Evolutionary conservation across 257 asterid genomes (phyloP), one percentile per base, ranked within the genome.

Genomic region (Fraxinus cuspidata): DNA sequence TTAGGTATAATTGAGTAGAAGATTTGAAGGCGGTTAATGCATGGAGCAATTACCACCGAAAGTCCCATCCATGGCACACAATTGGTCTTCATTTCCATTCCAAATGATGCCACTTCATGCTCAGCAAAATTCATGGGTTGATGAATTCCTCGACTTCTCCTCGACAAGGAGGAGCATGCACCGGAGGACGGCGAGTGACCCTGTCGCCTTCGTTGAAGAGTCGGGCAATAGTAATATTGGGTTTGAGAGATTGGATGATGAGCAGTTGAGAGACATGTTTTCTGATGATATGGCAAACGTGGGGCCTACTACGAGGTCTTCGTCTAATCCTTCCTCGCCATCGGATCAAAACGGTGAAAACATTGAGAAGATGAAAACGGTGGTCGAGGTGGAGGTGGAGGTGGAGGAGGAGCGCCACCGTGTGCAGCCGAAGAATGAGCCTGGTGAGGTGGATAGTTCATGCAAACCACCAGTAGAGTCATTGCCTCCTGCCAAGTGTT

Each of bases 21-120:
- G 51, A 42, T 42, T 42, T 42, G 51, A 42, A 15, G 15, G 18
- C 18, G 11, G 49, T 2, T 64, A 35, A 44, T 86, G 90, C 94
- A 93, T 93, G 97, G 98, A 92, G 83, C 98, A 91, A 71, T 80
- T 88, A 75, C 98, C 98, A 28, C 98, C 97, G 11, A 91, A 91
- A 80, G 79, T 72, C 87, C 96, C 71, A 25, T 81, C 86, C 70
- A 87, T 90, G 96, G 31, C 95, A 25, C 95, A 86, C 70, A 88
- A 85, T 70, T 93, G 97, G 97, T 83, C 88, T 1, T 77, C 93
- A 1, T 88, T 86, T 49, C 87, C 87, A 0, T 87, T 87, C 81
- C 96, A 90, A 53, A 86, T 81, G 81, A 88, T 85, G 89, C 84
- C 84, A 53, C 71, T 85, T 47, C 67, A 56, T 67, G 28, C 83